These are phyloP conservation scores for Panus rudis DNA, from an alignment of 768 basidiomycete genomes.

Conservation along the genomic window DNA sequence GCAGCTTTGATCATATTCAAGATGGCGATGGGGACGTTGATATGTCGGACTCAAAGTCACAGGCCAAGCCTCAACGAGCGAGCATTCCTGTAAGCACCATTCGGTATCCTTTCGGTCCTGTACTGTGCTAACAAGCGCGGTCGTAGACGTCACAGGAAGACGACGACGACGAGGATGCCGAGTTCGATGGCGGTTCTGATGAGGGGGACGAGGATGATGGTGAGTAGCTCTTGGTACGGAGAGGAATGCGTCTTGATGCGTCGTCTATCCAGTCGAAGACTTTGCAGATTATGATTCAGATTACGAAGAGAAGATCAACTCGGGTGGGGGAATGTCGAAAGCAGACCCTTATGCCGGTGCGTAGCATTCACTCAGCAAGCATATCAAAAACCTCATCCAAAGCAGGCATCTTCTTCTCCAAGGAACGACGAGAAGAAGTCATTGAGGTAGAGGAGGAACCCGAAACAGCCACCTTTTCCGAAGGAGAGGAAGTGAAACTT, in stretches of 20 bases:
- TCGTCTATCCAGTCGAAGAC: constrained; percentile 34
- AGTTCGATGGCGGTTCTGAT: constrained; percentile 38
- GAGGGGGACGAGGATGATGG: constrained; percentile 50
- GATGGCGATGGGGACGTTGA: constrained; percentile 39
- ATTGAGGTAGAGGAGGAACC: constrained; percentile 86
- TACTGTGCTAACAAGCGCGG: neutral
- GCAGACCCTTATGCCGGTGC: constrained; percentile 87
- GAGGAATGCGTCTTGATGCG: neutral
- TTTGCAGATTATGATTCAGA: constrained; percentile 83
- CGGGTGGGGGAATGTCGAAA: constrained; percentile 38
- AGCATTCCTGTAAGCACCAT: constrained; percentile 21
- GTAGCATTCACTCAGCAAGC: constrained; percentile 7
- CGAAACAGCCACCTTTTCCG: constrained; percentile 39
- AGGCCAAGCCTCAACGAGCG: too few relatives aligned
- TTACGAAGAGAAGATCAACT: constrained; percentile 42
- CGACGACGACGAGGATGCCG: constrained; percentile 41
- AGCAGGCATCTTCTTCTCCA: constrained; percentile 89
- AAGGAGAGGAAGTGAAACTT: constrained; percentile 46
- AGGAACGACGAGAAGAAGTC: constrained; percentile 86
- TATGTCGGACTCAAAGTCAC: too few relatives aligned
- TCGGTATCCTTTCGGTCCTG: too few relatives aligned
- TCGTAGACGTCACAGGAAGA: constrained; percentile 55
- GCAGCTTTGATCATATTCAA: constrained; percentile 70
- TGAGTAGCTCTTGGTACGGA: constrained; percentile 9
- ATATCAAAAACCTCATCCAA: constrained; percentile 6